These are phyloP conservation scores for Trichomonas gallinae DNA, from an alignment of 208 protist genomes.

Conservation along the genomic window DNA sequence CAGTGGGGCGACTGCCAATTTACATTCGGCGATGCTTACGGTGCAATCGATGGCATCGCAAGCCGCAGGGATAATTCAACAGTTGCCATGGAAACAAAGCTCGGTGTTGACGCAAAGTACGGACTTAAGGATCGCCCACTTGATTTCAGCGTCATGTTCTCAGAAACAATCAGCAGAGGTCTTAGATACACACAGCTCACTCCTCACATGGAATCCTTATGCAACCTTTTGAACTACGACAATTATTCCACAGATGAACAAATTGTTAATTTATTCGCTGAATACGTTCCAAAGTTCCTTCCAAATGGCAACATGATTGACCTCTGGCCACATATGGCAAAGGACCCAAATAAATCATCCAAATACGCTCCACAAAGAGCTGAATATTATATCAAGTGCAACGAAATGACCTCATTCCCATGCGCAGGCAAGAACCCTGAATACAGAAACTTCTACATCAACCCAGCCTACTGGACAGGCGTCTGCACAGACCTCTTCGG, in stretches of 20 bases:
- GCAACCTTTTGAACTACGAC: neutral
- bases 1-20: neutral
- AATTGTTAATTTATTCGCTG: neutral
- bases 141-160: neutral
- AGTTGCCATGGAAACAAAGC: neutral
- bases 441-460: neutral
- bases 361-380: neutral
- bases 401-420: neutral
- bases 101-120: neutral
- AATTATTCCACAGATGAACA: neutral
- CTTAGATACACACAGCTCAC: neutral
- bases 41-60: neutral
- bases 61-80: neutral
- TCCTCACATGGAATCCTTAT: neutral
- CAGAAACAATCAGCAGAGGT: neutral
- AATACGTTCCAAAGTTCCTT: neutral
- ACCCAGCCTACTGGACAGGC: neutral
- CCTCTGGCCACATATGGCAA: neutral
- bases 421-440: neutral
- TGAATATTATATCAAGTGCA: neutral
- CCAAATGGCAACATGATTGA: neutral
- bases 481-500: neutral
- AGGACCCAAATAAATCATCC: neutral
- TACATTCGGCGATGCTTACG: neutral
- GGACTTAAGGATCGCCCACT: neutral